phyloP scores from a whole-genome alignment of 345 rosid genomes.

The Linum tenue region DNA sequence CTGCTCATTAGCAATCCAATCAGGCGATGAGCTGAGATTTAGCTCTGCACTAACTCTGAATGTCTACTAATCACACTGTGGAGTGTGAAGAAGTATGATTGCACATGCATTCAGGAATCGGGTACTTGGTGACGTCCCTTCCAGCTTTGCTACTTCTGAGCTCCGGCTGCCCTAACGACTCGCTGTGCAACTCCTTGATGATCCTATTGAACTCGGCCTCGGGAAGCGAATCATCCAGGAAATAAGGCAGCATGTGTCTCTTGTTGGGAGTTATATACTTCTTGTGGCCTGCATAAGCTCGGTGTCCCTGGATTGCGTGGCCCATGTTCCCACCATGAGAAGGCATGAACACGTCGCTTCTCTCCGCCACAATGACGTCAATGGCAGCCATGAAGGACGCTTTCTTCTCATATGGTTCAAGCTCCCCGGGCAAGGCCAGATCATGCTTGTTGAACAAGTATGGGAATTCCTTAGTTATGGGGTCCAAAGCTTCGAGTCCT shows the following conservation, averaged over 20 bases:
- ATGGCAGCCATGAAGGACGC: conserved; percentile 89
- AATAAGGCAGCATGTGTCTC: conserved; percentile 83
- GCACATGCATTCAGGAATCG: conserved; percentile 87
- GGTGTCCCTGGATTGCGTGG: conserved; percentile 79
- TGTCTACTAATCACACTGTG: not conserved
- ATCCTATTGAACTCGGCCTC: conserved; percentile 57
- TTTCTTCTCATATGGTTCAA: conserved; percentile 62
- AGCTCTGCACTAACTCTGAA: not conserved
- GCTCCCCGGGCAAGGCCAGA: conserved; percentile 70
- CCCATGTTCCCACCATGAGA: conserved; percentile 99
- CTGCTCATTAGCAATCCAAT: too few relatives aligned
- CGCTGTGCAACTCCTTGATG: conserved; percentile 56
- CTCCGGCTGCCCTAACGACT: conserved; percentile 86
- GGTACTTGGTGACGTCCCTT: conserved; percentile 84
- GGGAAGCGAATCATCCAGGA: conserved; percentile 54
- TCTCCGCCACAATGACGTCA: conserved; percentile 67
- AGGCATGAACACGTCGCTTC: conserved; percentile 92
- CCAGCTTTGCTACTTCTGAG: conserved; percentile 56
- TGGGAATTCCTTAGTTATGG: conserved; percentile 57
- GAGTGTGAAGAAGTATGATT: conserved; percentile 10
- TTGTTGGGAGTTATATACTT: conserved; percentile 87
- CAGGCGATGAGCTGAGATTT: too few relatives aligned
- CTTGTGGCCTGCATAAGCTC: conserved; percentile 85
- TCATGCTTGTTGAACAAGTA: conserved; percentile 74
- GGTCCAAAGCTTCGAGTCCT: conserved; percentile 63